These are phyloP conservation scores for Xylaria sp. DNA, from an alignment of 2,329 filamentous ascomycete genomes.

Conservation along the genomic window DNA sequence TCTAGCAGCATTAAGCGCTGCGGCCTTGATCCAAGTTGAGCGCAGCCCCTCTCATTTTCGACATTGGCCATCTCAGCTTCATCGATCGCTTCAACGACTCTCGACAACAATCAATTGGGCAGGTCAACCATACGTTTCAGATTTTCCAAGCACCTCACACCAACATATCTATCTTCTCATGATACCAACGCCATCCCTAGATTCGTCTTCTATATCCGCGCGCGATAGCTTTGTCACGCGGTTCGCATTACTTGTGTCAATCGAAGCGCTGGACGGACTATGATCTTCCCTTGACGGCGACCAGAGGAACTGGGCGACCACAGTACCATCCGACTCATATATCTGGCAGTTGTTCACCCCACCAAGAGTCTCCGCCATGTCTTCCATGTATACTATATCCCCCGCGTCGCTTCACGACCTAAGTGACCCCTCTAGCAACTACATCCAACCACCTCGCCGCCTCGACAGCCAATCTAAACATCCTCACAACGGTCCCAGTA, in stretches of 20 bases:
- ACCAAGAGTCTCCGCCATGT: slow-evolving; percentile 46
- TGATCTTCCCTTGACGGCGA: slow-evolving; percentile 35
- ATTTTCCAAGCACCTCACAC: slow-evolving; percentile 17
- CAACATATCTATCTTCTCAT: background rate
- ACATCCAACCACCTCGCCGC: slow-evolving; percentile 42
- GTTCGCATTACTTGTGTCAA: slow-evolving; percentile 26
- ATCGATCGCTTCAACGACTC: slow-evolving; percentile 15
- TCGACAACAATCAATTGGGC: slow-evolving; percentile 29
- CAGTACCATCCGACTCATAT: slow-evolving; percentile 39
- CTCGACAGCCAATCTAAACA: slow-evolving; percentile 36
- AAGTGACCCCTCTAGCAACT: slow-evolving; percentile 38
- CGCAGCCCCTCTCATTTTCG: slow-evolving; percentile 29
- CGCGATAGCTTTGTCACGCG: slow-evolving; percentile 14
- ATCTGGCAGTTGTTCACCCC: slow-evolving; percentile 37
- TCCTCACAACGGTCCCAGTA: slow-evolving; percentile 40
- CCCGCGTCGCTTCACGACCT: slow-evolving; percentile 49
- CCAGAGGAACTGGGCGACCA: slow-evolving; percentile 32
- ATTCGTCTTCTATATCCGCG: background rate
- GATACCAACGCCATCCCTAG: background rate
- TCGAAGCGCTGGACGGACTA: slow-evolving; percentile 33
- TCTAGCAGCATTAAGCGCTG: slow-evolving; percentile 37
- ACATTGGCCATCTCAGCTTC: slow-evolving; percentile 28
- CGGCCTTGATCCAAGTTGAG: slow-evolving; percentile 30
- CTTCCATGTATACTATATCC: slow-evolving; percentile 51
- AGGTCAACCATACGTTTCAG: slow-evolving; percentile 25